Conservation (phyloP, 495 filamentous ascomycete genomes). For the Annulohypoxylon maeteangense region DNA sequence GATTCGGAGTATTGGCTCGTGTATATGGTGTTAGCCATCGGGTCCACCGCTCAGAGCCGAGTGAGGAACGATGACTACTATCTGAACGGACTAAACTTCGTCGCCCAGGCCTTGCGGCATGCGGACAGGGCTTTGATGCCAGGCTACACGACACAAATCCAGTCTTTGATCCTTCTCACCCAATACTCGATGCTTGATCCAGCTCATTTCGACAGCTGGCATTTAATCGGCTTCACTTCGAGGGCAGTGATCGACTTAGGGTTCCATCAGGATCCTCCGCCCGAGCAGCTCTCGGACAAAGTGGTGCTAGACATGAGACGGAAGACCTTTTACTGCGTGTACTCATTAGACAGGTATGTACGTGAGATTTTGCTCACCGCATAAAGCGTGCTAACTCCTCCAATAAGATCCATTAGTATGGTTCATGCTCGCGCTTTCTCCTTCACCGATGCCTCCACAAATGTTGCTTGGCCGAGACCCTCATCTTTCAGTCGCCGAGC, state of each 20-base stretch:
- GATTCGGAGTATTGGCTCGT: constrained; percentile 85
- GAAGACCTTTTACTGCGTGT: constrained; percentile 85
- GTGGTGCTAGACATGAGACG: constrained; percentile 77
- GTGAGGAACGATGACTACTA: constrained; percentile 71
- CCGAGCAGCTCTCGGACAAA: constrained; percentile 67
- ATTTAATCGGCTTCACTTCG: constrained; percentile 85
- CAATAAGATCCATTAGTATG: constrained; percentile 77
- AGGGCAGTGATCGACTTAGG: constrained; percentile 87
- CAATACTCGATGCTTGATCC: constrained; percentile 90
- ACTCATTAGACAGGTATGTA: constrained; percentile 81
- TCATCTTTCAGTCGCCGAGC: constrained; percentile 50
- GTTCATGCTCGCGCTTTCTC: constrained; percentile 85
- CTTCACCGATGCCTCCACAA: constrained; percentile 87
- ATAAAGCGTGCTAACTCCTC: constrained; percentile 11
- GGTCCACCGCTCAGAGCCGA: constrained; percentile 76
- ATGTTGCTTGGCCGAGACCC: constrained; percentile 67
- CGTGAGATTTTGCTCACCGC: neutral
- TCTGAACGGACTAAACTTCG: constrained; percentile 70
- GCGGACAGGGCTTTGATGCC: constrained; percentile 84
- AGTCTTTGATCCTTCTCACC: constrained; percentile 84
- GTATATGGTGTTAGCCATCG: constrained; percentile 88
- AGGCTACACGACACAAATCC: constrained; percentile 82
- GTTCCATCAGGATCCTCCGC: constrained; percentile 86
- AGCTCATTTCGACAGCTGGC: constrained; percentile 89
- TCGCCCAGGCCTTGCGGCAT: constrained; percentile 75